Evolutionary conservation across 352 stramenopile genomes (phyloP), one percentile per base, ranked within the genome.

Genomic region (Pilasporangium apinafurcum): DNA sequence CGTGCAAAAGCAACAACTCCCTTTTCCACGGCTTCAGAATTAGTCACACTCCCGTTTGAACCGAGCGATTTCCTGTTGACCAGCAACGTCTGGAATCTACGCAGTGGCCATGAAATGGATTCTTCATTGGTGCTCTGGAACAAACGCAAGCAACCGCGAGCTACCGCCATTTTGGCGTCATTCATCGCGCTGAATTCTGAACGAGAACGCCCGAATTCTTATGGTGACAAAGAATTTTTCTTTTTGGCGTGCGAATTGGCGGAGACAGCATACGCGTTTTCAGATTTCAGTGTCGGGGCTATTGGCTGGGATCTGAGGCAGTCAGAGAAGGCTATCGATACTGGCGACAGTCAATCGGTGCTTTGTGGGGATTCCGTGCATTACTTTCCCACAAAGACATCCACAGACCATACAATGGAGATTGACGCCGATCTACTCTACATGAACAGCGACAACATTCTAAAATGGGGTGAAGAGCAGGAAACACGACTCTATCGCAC

Each of bases 201-300:
- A 16, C 43, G 47, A 41, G 17, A 51, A 74, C n/a, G 30, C 43
- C 69, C 69, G n/a, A 65, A 65, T 7, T 82, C 65, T 18, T 86
- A 86, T 37, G 70, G 75, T 2, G 78, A 88, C 40, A 91, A 91
- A 44, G 75, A 91, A 37, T 53, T 86, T n/a, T 91, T 84, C 48
- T 86, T 86, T 45, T 34, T 86, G 10, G 75, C 78, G 0, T 76
- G 53, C 30, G 78, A 91, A 32, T 51, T 91, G 3, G 71, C 78
- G 0, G 75, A 91, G 49, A 79, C 75, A 4, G 49, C 75, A 45
- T 90, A 85, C 44, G 45, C 59, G 3, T 85, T 90, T 40, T 86
- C 75, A 0, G 62, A 86, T 36, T 83, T 69, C 39, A 73, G 64
- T 13, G 69, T 86, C 8, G 78, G 75, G 9, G 50, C 59, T 8